Percentiles rank a stretch among this genome's conserved stretches.
Conservation (phyloP, 2,329 filamentous ascomycete genomes). For the Aspergillus jensenii region DNA sequence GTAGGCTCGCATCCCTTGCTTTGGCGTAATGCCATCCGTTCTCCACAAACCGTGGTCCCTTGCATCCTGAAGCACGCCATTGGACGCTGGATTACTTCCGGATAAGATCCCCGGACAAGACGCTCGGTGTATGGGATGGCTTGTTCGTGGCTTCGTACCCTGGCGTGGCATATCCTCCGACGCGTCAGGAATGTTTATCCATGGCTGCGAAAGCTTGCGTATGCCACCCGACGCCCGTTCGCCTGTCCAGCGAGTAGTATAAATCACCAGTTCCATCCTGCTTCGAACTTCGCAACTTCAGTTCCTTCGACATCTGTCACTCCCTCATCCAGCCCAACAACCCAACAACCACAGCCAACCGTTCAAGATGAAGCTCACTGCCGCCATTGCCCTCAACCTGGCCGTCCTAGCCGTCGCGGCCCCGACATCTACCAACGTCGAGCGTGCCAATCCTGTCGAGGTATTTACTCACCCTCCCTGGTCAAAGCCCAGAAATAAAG, state of each 20-base stretch:
- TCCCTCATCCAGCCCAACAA: constrained; percentile 9
- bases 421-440: constrained; percentile 18
- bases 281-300: neutral
- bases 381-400: constrained; percentile 30
- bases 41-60: neutral
- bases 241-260: constrained; percentile 5
- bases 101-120: neutral
- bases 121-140: neutral
- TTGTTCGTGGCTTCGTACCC: neutral
- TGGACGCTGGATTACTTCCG: neutral
- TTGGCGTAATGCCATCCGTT: neutral
- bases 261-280: neutral
- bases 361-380: constrained; percentile 20
- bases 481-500: no score
- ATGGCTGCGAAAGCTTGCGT: neutral
- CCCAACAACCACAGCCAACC: neutral
- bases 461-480: no score
- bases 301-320: neutral
- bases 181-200: constrained; percentile 4
- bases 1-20: constrained; percentile 2
- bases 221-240: neutral
- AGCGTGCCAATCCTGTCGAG: constrained; percentile 3
- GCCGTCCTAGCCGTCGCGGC: constrained; percentile 30
- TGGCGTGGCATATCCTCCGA: neutral
- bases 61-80: neutral